Percentiles rank a stretch among this genome's conserved stretches.
phyloP scores from a whole-genome alignment of 805 yeast genomes.

The Yamadazyma phyllophila region DNA sequence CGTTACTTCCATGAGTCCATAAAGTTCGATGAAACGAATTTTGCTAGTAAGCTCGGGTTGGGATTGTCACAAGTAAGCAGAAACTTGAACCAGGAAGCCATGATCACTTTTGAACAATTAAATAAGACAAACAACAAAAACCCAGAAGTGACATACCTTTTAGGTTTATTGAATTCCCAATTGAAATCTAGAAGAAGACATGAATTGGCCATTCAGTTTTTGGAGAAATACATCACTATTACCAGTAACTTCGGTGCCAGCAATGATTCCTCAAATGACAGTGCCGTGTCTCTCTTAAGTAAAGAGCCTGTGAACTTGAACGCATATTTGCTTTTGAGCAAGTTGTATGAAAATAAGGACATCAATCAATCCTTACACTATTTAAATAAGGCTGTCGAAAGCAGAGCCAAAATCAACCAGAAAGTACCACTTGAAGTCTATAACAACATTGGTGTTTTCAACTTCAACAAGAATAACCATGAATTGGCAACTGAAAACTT shows the following conservation, averaged over 20 bases:
- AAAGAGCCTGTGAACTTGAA: conserved; percentile 59
- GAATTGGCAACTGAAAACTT: conserved; percentile 59
- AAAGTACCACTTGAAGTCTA: conserved; percentile 57
- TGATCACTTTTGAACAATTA: conserved; percentile 76
- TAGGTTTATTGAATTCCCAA: conserved; percentile 72
- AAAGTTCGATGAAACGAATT: conserved; percentile 59
- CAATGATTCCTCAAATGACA: conserved; percentile 18
- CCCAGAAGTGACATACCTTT: conserved; percentile 68
- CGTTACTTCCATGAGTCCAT: conserved; percentile 69
- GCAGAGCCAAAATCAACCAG: conserved; percentile 40
- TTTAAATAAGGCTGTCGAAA: conserved; percentile 59
- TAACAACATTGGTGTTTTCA: conserved; percentile 84
- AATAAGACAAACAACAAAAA: conserved; percentile 64
- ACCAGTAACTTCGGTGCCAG: conserved; percentile 48
- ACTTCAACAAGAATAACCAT: conserved; percentile 60
- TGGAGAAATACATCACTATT: conserved; percentile 69
- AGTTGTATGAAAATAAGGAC: conserved; percentile 65
- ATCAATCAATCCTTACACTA: conserved; percentile 64
- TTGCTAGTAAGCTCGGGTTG: conserved; percentile 74
- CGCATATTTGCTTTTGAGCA: conserved; percentile 68
- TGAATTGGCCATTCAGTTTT: conserved; percentile 54
- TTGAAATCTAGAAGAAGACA: conserved; percentile 40
- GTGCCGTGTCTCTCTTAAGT: conserved; percentile 19
- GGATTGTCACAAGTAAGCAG: conserved; percentile 82
- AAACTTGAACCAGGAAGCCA: conserved; percentile 76